phyloP scores from a whole-genome alignment of 2,329 filamentous ascomycete genomes.

The Talaromyces sp. region DNA sequence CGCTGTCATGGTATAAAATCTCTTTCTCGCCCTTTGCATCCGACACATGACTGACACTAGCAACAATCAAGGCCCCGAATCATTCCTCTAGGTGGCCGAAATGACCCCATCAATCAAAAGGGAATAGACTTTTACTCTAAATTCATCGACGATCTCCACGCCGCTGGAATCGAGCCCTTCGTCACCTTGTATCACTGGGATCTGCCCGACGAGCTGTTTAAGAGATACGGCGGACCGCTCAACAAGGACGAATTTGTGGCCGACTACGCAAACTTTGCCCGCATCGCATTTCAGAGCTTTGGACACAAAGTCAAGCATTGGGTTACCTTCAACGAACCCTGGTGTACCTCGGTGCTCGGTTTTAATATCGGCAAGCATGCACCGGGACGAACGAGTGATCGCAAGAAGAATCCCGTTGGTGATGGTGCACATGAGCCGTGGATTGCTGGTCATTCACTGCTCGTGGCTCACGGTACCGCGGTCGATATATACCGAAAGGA shows the following conservation, averaged over 20 bases:
- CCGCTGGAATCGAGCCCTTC: slow-evolving; percentile 72
- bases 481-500: slow-evolving; percentile 81
- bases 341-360: slow-evolving; percentile 77
- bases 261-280: slow-evolving; percentile 77
- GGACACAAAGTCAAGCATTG: slow-evolving; percentile 75
- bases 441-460: slow-evolving; percentile 75
- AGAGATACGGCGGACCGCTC: slow-evolving; percentile 76
- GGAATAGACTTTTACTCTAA: slow-evolving; percentile 75
- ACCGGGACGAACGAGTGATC: slow-evolving; percentile 76
- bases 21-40: not conserved
- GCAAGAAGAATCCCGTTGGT: slow-evolving; percentile 65
- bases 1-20: slow-evolving; percentile 61
- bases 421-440: slow-evolving; percentile 76
- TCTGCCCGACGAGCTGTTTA: slow-evolving; percentile 71
- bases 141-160: slow-evolving; percentile 73
- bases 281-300: slow-evolving; percentile 69
- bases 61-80: slow-evolving; percentile 59
- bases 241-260: slow-evolving; percentile 78
- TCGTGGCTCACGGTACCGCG: slow-evolving; percentile 74
- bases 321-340: slow-evolving; percentile 90
- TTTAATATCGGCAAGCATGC: slow-evolving; percentile 76
- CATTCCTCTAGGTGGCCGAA: slow-evolving; percentile 78
- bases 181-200: slow-evolving; percentile 89
- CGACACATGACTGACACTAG: not conserved
- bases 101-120: slow-evolving; percentile 75